Base-by-base conservation (phyloP, 306 rosid species). In the Psophocarpus tetragonolobus region DNA sequence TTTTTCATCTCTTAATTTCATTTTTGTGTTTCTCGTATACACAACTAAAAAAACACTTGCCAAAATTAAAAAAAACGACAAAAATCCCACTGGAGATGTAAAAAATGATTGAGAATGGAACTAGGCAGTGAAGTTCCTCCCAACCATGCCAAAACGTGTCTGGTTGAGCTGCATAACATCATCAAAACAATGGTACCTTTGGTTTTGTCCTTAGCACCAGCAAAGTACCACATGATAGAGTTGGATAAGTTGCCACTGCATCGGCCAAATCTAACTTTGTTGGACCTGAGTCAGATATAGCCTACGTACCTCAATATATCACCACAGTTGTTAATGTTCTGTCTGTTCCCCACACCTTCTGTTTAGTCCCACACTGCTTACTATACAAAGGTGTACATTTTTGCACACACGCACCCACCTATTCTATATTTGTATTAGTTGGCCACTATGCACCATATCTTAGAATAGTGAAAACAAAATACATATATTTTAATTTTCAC, bases 171-270 rank as follows among this genome's bases (percentile, higher is more conserved):
- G 64, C 33, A 11, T 35, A 35, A 44, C 36, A 32, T 47, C 2
- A 30, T 60, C 10, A 57, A 11, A 5, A 20, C 36, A 47, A 39
- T 3, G 23, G 39, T 39, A 21, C 5, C 53, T 35, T 17, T 48
- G 38, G 64, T 76, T 64, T 64, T 76, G 80, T 76, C 73, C 47
- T 2, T 9, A 15, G 36, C 39, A 48, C 8, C 21, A 54, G 7
- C 15, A 54, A 54, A 54, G 26, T 64, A 48, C 29, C 42, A 33
- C 7, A 10, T 56, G 27, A 72, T 72, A 24, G 17, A 36, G 77
- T 21, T 72, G 72, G 38, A 42, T 39, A 65, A 64, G 47, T 63
- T n/a, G 47, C 69, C 27, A 27, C 2, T 17, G 18, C n/a, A 26
- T 32, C 14, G 11, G 24, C 77, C 41, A 74, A 44, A 75, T 75